Evolutionary conservation across 2,329 filamentous ascomycete species (phyloP), one percentile per base, ranked within the genome.

Genomic region (Epichloe festucae): DNA sequence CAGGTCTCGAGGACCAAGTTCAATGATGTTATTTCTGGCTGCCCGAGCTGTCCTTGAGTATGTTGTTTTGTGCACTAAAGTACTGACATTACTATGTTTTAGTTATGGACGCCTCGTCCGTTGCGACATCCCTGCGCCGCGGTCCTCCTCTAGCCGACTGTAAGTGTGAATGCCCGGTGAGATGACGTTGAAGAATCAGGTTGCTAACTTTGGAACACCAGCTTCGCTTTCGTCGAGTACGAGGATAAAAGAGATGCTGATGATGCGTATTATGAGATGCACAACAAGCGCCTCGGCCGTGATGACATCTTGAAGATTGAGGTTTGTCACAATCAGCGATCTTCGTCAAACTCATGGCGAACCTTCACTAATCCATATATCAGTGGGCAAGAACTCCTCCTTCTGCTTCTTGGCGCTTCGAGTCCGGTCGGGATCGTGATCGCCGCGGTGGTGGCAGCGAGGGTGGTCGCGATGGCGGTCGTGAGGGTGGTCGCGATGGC

Each of bases 231-330:
- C 69, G 93, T 98, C 58, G 93, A 98, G 73, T 98, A 98, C 70
- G 93, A 98, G 75, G 94, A 90, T 70, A 88, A 91, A 63, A 90
- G 93, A 62, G 93, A 98, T 76, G 90, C 93, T 57, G 93, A 98
- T 70, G 93, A 98, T 73, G 93, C 93, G 46, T 98, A 98, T 68
- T 89, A 98, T 70, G 93, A 98, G 74, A 98, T 98, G 93, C 93
- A 98, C 68, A 97, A 97, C 77, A 96, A 96, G 81, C 89, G 91
- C 59, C 89, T 98, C 61, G 90, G 89, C 46, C 85, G 91, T 56
- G 93, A 98, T 66, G 93, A 98, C 64, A 74, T 95, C 54, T 69
- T 98, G 73, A 98, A 98, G 76, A 97, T 98, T 59, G 93, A 98
- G 81, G 93, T 95, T 73, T 60, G 79, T 60, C 17, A 31, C 31